These are phyloP conservation scores for Ophiocytium majus DNA, from an alignment of 352 stramenopile species.

Conservation along the genomic window DNA sequence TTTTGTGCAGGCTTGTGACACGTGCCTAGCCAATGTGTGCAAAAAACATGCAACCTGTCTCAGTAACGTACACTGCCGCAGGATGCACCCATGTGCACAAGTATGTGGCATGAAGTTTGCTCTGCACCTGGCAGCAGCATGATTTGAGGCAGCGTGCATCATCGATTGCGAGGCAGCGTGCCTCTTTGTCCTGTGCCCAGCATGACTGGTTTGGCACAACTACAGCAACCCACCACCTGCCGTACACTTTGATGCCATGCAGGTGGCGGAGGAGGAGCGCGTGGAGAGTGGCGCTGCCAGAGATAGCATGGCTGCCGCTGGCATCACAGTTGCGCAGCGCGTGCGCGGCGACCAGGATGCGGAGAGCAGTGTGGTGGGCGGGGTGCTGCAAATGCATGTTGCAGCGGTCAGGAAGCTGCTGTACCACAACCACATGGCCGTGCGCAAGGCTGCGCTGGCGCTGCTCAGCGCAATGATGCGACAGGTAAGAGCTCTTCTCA, in stretches of 20 bases:
- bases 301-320: conserved; percentile 47
- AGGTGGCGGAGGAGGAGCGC: conserved; percentile 48
- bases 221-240: not conserved
- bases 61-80: no score
- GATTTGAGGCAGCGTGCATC: no score
- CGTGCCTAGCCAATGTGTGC: no score
- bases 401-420: conserved; percentile 44
- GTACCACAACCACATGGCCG: conserved; percentile 49
- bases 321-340: conserved; percentile 49
- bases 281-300: conserved; percentile 53
- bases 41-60: no score
- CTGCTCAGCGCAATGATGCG: conserved; percentile 58
- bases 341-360: conserved; percentile 59
- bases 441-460: conserved; percentile 52
- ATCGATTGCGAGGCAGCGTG: no score
- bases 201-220: not conserved
- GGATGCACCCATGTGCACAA: no score
- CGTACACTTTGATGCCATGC: conserved; percentile 33
- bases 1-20: no score
- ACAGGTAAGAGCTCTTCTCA: no score
- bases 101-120: no score
- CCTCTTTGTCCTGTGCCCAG: not conserved
- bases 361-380: conserved; percentile 56
- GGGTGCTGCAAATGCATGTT: conserved; percentile 57
- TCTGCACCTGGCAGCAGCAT: no score